phyloP scores from a whole-genome alignment of 495 filamentous ascomycete species.

The Saxophila tyrrhenica region DNA sequence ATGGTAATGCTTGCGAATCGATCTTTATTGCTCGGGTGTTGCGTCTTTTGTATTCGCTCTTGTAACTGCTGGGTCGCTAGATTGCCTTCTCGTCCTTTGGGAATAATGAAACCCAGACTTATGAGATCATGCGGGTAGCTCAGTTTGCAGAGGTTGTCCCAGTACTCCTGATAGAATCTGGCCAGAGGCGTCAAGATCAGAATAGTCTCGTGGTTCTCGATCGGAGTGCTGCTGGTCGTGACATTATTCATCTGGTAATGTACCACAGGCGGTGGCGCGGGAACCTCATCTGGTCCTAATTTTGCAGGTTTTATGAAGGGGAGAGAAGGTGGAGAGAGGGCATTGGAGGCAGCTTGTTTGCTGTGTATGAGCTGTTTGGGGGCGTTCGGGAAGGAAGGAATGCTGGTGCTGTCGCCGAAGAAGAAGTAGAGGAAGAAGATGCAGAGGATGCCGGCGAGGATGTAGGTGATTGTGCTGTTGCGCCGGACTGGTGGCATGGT shows the following conservation, averaged over 20 bases:
- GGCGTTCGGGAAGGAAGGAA: conserved; percentile 7
- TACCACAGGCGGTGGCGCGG: conserved; percentile 71
- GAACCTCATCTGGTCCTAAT: conserved; percentile 33
- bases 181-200: conserved; percentile 88
- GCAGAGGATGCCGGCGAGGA: conserved; percentile 48
- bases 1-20: conserved; percentile 90
- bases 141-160: conserved; percentile 82
- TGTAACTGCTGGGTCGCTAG: conserved; percentile 69
- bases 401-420: conserved; percentile 35
- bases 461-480: conserved; percentile 53
- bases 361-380: conserved; percentile 26
- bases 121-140: conserved; percentile 88
- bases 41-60: conserved; percentile 70
- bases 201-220: conserved; percentile 69
- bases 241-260: conserved; percentile 92
- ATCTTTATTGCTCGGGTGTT: conserved; percentile 62
- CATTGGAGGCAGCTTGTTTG: conserved; percentile 55
- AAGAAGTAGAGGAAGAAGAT: conserved; percentile 58
- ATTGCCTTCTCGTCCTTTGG: conserved; percentile 81
- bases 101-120: conserved; percentile 91
- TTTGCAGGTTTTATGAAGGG: conserved; percentile 62
- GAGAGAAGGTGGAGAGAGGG: conserved; percentile 70
- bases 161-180: conserved; percentile 86
- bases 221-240: conserved; percentile 63
- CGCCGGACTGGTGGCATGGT: conserved; percentile 23